Evolutionary conservation across 345 rosid genomes (phyloP), one percentile per base, ranked within the genome.

Genomic region (Ceriops decandra): DNA sequence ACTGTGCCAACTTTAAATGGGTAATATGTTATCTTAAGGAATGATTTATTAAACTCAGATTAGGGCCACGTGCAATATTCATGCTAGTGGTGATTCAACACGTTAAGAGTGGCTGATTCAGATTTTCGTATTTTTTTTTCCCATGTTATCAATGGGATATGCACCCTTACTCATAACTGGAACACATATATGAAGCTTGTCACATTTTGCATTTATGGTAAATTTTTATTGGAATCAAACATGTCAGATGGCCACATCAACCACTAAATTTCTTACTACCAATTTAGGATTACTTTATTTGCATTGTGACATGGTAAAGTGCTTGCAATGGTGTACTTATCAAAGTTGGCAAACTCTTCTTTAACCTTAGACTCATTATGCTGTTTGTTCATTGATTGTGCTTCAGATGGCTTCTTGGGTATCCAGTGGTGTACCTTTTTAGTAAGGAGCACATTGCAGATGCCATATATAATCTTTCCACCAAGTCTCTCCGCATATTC

Each of bases 371-470:
- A 33, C 1, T 33, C 36, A 1, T 33, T 33, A 33, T 33, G 36
- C 36, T 68, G 69, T 63, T 17, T 49, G 76, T 47, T 22, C 63
- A 28, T 71, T 74, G 72, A 27, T 62, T 75, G 35, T 73, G 53
- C 66, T 62, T 49, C 86, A 95, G 95, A 68, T 95, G 99, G 99
- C 89, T 95, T 67, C 88, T 95, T 72, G 95, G 90, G 68, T 91
- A 95, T 79, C 96, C 97, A 20, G 87, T 90, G 1, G 88, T 95
- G 71, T 95, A 95, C 81, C 76, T 95, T 82, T 95, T 95, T 67
- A 59, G 87, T 82, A 91, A 83, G 79, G 90, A 88, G 72, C 89
- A 85, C 61, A 90, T 89, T 72, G 84, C 80, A 71, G 91, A 86
- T 36, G 97, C 96, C 60, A 83, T 89, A 49, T 85, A 82, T 74